Base-by-base conservation (phyloP, 1,284 basidiomycete genomes). In the Porogramme epimiltina region DNA sequence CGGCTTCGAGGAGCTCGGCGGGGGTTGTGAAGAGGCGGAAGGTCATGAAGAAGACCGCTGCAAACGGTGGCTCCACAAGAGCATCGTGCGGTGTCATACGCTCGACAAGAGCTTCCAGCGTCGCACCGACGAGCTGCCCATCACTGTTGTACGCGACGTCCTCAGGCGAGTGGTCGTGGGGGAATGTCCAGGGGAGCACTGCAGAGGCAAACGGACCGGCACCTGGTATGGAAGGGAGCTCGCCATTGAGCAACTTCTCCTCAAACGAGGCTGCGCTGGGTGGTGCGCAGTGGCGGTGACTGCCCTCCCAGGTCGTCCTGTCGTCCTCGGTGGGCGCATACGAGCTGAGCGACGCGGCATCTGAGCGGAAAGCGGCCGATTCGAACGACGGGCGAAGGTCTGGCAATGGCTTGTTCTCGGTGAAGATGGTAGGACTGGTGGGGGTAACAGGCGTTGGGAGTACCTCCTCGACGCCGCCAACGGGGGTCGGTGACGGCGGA, bases 81-180 rank as follows among this genome's bases (percentile, higher is more conserved):
- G 87, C 87, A 64, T 95, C 93, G 65, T 96, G 92, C 2, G 95
- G 92, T n/a, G 95, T 96, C 87, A 99, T 90, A 73, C 92, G 93
- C 72, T 96, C 95, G 9, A 98, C 87, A 38, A 99, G 77, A 2
- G 89, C 95, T 15, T 81, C 79, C 50, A 99, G 75, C 2, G 94
- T 95, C 1, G 94, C 97, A 23, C 95, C 95, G 8, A 95, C 89
- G 19, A 99, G 82, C 54, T 86, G 82, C 2, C 94, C 94, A 16
- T 98, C 95, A 41, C 80, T 80, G 68, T 96, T 97, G 76, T 92
- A 95, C 1, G 90, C 84, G 45, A 97, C 89, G 63, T 98, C 95
- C 39, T 89, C 83, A 2, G 84, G 73, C 16, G 85, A 75, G 66
- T 91, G 87, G 61, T 93, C 89, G 63, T 87, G 84, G 42, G 80